Base-by-base conservation (phyloP, 225 moss, liverwort and hornwort species). In the Bryoerythrophyllum caledonicum region DNA sequence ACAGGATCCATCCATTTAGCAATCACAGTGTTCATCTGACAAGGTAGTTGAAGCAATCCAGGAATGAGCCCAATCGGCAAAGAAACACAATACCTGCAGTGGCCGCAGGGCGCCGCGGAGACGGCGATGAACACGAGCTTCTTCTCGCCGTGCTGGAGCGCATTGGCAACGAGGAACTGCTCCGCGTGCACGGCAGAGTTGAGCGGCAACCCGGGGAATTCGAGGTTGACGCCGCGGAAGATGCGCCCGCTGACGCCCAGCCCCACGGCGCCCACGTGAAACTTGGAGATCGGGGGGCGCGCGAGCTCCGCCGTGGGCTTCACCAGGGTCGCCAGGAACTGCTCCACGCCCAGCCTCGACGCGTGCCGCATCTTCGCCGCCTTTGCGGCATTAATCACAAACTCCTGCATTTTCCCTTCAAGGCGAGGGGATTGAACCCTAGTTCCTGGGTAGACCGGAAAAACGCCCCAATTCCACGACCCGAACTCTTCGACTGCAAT, bases 101-200 rank as follows among this genome's bases (percentile, higher is more conserved):
- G 97, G 7, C 97, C 97, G 63, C 97, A 99, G 0, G 97, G 97
- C 25, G 97, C 86, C 14, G 94, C 93, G 51, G 97, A 99, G 48
- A 99, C 97, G 14, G 94, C 97, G 61, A 99, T 74, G 58, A 99
- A 99, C 60, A 86, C 82, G 56, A 97, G 89, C 53, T 80, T 80
- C 69, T 82, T 85, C 86, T 97, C 97, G 26, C 94, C 97, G 63
- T 93, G 87, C 51, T 87, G 93, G 78, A 92, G 87, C 20, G 97
- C 97, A 86, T 94, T 94, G 49, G 97, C 94, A 62, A 99, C 93
- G 58, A 99, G 76, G 30, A 94, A 99, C 70, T 99, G 97, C 81
- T 99, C 97, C 32, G 97, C 97, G 32, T 99, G 97, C 69, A 99
- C 91, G 51, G 86, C 83, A 74, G 63, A 70, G 70, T 90, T 93